phyloP scores from a whole-genome alignment of 208 protist species.

The Trypanosoma scelopori region DNA sequence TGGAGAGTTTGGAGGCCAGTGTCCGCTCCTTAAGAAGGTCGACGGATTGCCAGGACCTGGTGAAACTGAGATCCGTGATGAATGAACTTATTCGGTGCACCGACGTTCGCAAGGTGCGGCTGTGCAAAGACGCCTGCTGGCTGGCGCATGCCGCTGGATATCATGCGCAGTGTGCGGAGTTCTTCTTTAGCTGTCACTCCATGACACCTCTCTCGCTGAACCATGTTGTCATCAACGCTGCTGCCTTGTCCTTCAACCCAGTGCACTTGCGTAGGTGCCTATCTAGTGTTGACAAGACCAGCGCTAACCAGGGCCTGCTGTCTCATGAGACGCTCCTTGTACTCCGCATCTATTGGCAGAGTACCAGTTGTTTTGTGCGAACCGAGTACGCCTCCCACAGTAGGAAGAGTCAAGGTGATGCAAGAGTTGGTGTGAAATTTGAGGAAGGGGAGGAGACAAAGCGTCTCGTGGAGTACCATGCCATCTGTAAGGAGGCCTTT shows the following conservation, averaged over 20 bases:
- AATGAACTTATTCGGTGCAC: constrained; percentile 25
- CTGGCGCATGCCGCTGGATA: constrained; percentile 27
- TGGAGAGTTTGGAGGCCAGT: constrained; percentile 19
- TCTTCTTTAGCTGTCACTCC: constrained; percentile 32
- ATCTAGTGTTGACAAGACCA: constrained; percentile 4
- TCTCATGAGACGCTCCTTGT: constrained; percentile 5
- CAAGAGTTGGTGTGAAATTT: neutral
- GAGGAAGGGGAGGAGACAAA: neutral
- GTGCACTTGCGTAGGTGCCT: constrained; percentile 29
- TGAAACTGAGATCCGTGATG: constrained; percentile 18
- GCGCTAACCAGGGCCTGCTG: neutral
- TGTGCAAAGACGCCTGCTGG: constrained; percentile 30
- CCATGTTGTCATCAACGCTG: constrained; percentile 27
- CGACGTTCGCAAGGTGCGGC: constrained; percentile 22
- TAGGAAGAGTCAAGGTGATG: neutral
- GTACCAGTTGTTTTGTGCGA: constrained; percentile 24
- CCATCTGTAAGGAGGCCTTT: constrained; percentile 19
- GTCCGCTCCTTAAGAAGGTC: constrained; percentile 14
- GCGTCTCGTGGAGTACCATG: constrained; percentile 17
- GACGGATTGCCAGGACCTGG: neutral
- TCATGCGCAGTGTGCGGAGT: constrained; percentile 33
- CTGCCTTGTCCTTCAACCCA: constrained; percentile 18
- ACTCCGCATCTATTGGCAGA: constrained; percentile 35
- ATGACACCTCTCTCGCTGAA: constrained; percentile 15
- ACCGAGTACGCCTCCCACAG: neutral